phyloP scores from a whole-genome alignment of 371 early-diverging fungal genomes.

The Syncephalastrum monosporum region DNA sequence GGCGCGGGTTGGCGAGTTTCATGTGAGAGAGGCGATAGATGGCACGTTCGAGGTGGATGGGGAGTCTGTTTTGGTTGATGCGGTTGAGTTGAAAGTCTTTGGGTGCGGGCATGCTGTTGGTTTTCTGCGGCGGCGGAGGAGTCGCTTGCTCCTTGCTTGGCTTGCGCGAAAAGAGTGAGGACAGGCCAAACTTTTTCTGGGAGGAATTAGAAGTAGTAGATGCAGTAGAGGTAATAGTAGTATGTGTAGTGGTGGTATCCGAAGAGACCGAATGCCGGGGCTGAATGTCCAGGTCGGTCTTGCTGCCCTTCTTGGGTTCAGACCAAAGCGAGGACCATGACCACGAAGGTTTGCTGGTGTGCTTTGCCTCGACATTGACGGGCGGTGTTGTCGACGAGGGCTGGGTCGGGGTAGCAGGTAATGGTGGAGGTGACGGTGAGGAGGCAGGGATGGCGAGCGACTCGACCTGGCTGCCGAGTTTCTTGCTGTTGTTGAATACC shows the following conservation, averaged over 20 bases:
- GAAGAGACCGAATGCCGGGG: conserved; percentile 12
- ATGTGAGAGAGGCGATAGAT: conserved; percentile 91
- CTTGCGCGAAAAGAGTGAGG: conserved; percentile 24
- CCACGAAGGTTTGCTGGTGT: conserved; percentile 18
- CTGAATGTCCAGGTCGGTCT: conserved; percentile 8
- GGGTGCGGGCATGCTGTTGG: conserved; percentile 18
- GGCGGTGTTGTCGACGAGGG: background rate
- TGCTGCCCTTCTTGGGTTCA: conserved; percentile 13
- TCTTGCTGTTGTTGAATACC: background rate
- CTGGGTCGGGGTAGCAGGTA: background rate
- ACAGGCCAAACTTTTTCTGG: conserved; percentile 15
- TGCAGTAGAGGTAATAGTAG: too few relatives aligned
- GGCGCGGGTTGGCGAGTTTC: conserved; percentile 88
- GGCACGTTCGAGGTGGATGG: conserved; percentile 84
- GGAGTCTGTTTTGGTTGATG: conserved; percentile 64
- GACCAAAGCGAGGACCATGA: conserved; percentile 24
- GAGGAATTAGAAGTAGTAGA: background rate
- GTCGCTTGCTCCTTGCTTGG: conserved; percentile 6
- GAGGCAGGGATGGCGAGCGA: too few relatives aligned
- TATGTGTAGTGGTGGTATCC: conserved; percentile 1
- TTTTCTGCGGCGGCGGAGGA: background rate
- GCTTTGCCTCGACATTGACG: conserved; percentile 1
- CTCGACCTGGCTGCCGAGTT: background rate
- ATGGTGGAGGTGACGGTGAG: conserved; percentile 1
- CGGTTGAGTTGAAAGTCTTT: conserved; percentile 57